Evolutionary conservation across 2,329 filamentous ascomycete species (phyloP).

Genomic region (Amauroascus niger): DNA sequence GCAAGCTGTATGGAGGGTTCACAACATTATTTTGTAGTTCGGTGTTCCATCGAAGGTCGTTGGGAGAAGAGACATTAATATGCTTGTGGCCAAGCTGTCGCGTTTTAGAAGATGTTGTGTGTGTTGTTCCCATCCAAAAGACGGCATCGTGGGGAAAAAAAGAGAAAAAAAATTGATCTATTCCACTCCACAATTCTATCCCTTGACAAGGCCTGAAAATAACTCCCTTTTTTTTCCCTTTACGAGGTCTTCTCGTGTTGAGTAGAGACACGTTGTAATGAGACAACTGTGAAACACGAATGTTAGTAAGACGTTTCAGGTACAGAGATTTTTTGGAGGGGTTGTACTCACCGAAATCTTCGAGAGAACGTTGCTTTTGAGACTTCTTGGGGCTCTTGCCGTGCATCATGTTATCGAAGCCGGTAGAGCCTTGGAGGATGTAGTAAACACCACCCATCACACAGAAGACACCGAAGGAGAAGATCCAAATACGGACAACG

Average conservation of each 20-base stretch:
- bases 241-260: constrained; percentile 84
- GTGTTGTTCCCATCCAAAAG: constrained; percentile 8
- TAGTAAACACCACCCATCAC: constrained; percentile 71
- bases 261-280: constrained; percentile 78
- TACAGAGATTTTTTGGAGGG: constrained; percentile 7
- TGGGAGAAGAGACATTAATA: constrained; percentile 2
- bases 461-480: constrained; percentile 82
- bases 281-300: constrained; percentile 59
- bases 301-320: constrained; percentile 10
- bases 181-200: constrained; percentile 9
- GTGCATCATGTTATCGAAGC: constrained; percentile 90
- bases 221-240: constrained; percentile 18
- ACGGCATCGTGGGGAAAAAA: constrained; percentile 7
- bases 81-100: constrained; percentile 5
- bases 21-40: neutral
- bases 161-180: constrained; percentile 9
- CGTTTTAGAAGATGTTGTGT: constrained; percentile 9
- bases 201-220: constrained; percentile 5
- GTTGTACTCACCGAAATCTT: constrained; percentile 71
- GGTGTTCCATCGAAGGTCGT: constrained; percentile 3
- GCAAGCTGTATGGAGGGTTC: constrained; percentile 2
- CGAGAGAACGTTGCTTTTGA: constrained; percentile 72
- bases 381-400: constrained; percentile 74
- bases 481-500: constrained; percentile 82
- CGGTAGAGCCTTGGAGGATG: constrained; percentile 67